Evolutionary conservation across 2,329 filamentous ascomycete genomes (phyloP).

Genomic region (Paraphaeosphaeria sporulosa): DNA sequence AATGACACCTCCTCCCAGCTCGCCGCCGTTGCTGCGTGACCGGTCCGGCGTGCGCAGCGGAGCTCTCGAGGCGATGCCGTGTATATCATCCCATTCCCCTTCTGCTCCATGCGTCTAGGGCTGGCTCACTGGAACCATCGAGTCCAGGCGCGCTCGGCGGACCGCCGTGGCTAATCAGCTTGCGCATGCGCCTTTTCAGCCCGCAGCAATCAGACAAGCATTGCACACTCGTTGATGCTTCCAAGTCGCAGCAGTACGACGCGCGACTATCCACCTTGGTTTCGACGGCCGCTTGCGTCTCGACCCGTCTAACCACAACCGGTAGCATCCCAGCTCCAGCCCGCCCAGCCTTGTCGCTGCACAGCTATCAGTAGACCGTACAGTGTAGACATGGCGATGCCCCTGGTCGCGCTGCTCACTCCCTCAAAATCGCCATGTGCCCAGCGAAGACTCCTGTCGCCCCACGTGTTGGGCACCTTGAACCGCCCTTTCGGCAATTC

Average conservation of each 20-base stretch:
- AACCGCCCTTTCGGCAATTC: too few species aligned
- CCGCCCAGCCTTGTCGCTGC: background rate
- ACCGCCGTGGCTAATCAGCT: conserved; percentile 5
- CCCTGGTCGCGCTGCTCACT: background rate
- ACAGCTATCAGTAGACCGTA: background rate
- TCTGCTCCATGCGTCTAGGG: conserved; percentile 2
- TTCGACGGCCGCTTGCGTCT: conserved; percentile 2
- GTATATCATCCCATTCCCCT: too few species aligned
- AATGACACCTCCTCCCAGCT: conserved; percentile 24
- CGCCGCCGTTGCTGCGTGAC: conserved; percentile 21
- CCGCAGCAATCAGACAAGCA: conserved; percentile 7
- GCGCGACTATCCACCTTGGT: background rate
- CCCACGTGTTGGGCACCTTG: too few species aligned
- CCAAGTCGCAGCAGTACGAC: background rate
- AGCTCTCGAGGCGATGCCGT: too few species aligned
- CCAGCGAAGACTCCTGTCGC: too few species aligned
- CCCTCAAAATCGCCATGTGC: background rate
- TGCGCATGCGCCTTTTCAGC: conserved; percentile 2
- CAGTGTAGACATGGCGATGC: too few species aligned
- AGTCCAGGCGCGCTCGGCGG: conserved; percentile 7
- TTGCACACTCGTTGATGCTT: conserved; percentile 4
- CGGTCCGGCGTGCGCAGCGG: conserved; percentile 33
- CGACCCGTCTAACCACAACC: conserved; percentile 1
- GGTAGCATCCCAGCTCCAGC: background rate
- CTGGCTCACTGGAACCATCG: conserved; percentile 1